Evolutionary conservation across 2,329 filamentous ascomycete genomes (phyloP).

Genomic region (Aspergillus versicolor): DNA sequence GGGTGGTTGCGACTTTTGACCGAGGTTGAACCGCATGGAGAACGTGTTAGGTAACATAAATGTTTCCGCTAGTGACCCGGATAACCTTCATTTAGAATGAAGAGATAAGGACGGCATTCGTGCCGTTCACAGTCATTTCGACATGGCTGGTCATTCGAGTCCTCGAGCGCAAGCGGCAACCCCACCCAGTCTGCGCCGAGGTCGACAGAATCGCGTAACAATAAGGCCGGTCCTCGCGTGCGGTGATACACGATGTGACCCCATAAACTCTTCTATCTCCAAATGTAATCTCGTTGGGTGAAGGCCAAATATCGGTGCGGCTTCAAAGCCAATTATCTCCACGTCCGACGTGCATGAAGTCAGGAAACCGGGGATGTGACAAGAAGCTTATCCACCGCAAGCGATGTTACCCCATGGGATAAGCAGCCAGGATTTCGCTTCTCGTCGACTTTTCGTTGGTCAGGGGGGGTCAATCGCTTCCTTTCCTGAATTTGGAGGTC

Average conservation of each 20-base stretch:
- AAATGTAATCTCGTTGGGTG: not conserved
- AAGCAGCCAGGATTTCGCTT: not conserved
- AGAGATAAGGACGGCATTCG: conserved; percentile 19
- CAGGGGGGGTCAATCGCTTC: conserved; percentile 4
- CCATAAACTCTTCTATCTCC: not conserved
- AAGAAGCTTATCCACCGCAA: conserved; percentile 3
- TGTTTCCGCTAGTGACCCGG: conserved; percentile 1
- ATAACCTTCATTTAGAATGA: not conserved
- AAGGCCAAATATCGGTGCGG: not conserved
- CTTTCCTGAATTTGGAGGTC: not conserved
- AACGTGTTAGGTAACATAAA: conserved; percentile 25
- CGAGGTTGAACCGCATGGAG: conserved; percentile 18
- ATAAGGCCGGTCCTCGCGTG: not conserved
- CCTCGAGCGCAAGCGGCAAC: not conserved
- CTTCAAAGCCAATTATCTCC: not conserved
- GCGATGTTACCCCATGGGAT: conserved; percentile 10
- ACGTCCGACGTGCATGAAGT: not conserved
- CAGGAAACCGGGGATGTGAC: not conserved
- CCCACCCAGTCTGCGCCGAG: conserved; percentile 5
- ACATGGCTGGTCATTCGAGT: not conserved
- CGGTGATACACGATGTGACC: not conserved
- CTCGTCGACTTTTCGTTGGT: not conserved
- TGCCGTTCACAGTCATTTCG: conserved; percentile 11
- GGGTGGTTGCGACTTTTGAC: not conserved
- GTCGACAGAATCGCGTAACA: not conserved